A percentile compares a stretch with the other conserved stretches of the same genome.
Evolutionary conservation across 352 stramenopile genomes (phyloP).

Genomic region (Phytophthora nicotianae): DNA sequence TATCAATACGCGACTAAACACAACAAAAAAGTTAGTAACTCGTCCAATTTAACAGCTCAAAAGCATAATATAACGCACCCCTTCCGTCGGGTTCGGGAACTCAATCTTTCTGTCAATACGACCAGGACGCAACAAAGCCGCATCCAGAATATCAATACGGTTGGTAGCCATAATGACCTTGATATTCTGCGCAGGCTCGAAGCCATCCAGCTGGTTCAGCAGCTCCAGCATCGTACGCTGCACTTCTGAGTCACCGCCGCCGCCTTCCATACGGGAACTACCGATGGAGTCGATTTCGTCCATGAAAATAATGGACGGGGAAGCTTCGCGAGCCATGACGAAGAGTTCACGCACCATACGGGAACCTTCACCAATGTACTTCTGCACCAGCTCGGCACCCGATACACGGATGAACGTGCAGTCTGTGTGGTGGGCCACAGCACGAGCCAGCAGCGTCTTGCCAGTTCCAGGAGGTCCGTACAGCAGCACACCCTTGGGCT

Average conservation of each 20-base stretch:
- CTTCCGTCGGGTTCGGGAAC: slow-evolving; percentile 98
- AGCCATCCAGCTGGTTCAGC: slow-evolving; percentile 98
- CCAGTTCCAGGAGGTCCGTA: slow-evolving; percentile 98
- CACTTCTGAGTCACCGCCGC: slow-evolving; percentile 98
- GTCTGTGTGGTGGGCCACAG: slow-evolving; percentile 99
- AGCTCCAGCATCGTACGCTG: slow-evolving; percentile 99
- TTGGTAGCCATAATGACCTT: slow-evolving; percentile 99
- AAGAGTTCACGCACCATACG: slow-evolving; percentile 99
- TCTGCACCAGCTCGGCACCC: slow-evolving; percentile 99
- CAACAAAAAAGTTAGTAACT: slow-evolving; percentile 19
- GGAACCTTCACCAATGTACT: slow-evolving; percentile 99
- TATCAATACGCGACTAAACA: slow-evolving; percentile 92
- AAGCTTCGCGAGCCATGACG: slow-evolving; percentile 97
- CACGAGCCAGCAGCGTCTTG: slow-evolving; percentile 98
- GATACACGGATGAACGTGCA: slow-evolving; percentile 99
- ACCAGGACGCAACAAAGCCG: slow-evolving; percentile 95
- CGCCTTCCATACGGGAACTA: slow-evolving; percentile 90
- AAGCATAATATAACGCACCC: slow-evolving; percentile 51
- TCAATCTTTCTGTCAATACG: slow-evolving; percentile 99
- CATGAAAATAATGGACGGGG: slow-evolving; percentile 99
- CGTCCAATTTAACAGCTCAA: neutral
- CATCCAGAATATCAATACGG: slow-evolving; percentile 99
- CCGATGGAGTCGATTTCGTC: slow-evolving; percentile 99
- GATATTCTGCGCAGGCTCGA: slow-evolving; percentile 97
- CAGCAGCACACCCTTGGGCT: slow-evolving; percentile 96